Percentiles rank a stretch among this genome's conserved stretches.
Conservation (phyloP, 1,284 basidiomycete genomes). For the Sporisorium sorghi region DNA sequence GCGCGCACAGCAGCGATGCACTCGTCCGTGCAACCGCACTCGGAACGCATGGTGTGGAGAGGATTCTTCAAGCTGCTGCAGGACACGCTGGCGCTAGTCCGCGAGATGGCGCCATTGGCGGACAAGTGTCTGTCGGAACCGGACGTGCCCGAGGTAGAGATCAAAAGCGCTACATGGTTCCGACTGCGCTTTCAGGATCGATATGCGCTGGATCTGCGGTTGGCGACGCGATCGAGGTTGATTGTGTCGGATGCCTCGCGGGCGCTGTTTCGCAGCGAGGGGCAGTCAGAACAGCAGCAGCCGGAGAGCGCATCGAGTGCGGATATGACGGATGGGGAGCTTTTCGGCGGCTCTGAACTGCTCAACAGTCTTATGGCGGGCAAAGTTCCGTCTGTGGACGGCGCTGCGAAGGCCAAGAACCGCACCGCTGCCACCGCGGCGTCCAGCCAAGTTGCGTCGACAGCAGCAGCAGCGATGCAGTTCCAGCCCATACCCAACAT, state of each 20-base stretch:
- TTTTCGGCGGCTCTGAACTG: conserved; percentile 24
- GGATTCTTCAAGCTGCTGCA: conserved; percentile 71
- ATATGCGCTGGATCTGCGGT: conserved; percentile 82
- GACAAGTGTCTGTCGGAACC: conserved; percentile 70
- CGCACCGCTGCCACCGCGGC: neutral
- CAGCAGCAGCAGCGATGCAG: conserved; percentile 12
- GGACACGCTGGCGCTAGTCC: conserved; percentile 79
- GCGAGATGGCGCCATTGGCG: conserved; percentile 77
- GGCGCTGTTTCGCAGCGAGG: conserved; percentile 38
- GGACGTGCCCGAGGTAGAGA: conserved; percentile 73
- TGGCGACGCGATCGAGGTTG: conserved; percentile 75
- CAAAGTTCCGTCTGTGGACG: neutral
- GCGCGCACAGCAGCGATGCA: conserved; percentile 72
- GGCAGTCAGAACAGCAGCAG: conserved; percentile 1
- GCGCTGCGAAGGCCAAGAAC: neutral
- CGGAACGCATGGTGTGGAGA: conserved; percentile 42
- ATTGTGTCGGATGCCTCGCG: conserved; percentile 41
- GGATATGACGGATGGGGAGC: neutral
- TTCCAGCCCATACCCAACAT: conserved; percentile 39
- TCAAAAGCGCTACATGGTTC: conserved; percentile 84
- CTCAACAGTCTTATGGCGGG: conserved; percentile 22
- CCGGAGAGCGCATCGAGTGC: neutral
- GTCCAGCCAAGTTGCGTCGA: neutral
- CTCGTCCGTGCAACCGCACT: conserved; percentile 16
- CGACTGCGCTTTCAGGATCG: conserved; percentile 78